These are phyloP conservation scores for Arthromyces matolae DNA, from an alignment of 768 basidiomycete genomes.

Conservation along the genomic window DNA sequence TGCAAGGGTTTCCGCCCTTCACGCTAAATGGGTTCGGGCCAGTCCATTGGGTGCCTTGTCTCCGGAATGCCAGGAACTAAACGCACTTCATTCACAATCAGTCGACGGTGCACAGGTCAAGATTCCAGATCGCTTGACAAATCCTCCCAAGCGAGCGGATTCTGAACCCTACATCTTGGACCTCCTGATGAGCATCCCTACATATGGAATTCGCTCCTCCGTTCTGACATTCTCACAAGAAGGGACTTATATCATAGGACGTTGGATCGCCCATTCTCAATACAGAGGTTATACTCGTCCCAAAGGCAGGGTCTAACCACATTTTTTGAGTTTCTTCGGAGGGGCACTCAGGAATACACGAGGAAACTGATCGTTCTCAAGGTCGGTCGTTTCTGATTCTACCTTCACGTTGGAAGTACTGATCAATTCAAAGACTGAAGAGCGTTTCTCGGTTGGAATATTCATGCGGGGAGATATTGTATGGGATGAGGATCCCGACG, in stretches of 20 bases:
- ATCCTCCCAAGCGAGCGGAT: conserved; percentile 41
- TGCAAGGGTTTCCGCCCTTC: conserved; percentile 52
- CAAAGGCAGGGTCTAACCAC: conserved; percentile 44
- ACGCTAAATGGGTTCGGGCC: conserved; percentile 55
- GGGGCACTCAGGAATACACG: conserved; percentile 53
- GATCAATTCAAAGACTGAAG: conserved; percentile 43
- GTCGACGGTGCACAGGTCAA: conserved; percentile 63
- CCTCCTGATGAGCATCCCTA: conserved; percentile 39
- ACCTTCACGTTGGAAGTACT: background rate
- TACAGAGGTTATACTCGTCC: conserved; percentile 63
- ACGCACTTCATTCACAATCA: conserved; percentile 65
- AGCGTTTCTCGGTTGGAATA: conserved; percentile 58
- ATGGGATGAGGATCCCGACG: conserved; percentile 58
- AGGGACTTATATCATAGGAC: conserved; percentile 49
- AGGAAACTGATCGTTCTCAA: conserved; percentile 57
- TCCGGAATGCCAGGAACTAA: conserved; percentile 66
- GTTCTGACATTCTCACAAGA: conserved; percentile 53
- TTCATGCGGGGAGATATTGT: conserved; percentile 58
- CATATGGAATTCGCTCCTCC: conserved; percentile 62
- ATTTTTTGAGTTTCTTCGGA: conserved; percentile 60
- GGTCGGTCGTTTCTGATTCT: conserved; percentile 28
- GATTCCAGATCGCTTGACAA: conserved; percentile 53
- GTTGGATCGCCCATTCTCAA: conserved; percentile 47
- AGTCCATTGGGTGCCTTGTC: conserved; percentile 56
- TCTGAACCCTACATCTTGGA: conserved; percentile 47